phyloP scores from a whole-genome alignment of 192 early-diverging fungal species.

The Linderina pennispora region DNA sequence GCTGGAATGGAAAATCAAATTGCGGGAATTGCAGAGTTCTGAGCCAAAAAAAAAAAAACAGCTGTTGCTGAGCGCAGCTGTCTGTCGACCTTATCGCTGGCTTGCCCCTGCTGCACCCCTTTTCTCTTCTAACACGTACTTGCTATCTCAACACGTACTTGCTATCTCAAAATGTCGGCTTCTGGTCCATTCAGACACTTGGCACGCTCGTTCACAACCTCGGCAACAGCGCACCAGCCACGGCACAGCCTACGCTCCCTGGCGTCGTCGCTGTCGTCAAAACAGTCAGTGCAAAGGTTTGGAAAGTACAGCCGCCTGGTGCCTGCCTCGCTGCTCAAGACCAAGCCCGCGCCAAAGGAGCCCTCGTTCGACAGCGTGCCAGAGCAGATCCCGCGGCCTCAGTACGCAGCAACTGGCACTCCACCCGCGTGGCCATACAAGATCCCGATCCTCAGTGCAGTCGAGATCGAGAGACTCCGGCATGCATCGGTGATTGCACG shows the following conservation, averaged over 20 bases:
- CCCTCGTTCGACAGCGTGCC: conserved; percentile 30
- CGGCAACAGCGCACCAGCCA: background rate
- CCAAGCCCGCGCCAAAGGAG: conserved; percentile 21
- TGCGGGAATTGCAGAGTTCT: too few species aligned
- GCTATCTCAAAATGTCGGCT: too few species aligned
- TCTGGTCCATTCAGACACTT: too few species aligned
- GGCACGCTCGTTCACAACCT: too few species aligned
- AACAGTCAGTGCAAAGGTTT: conserved; percentile 2
- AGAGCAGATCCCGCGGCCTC: conserved; percentile 44
- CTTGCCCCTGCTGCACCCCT: too few species aligned
- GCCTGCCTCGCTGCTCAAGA: conserved; percentile 9
- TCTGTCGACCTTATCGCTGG: too few species aligned
- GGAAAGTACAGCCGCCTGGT: conserved; percentile 25
- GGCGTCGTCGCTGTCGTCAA: conserved; percentile 1
- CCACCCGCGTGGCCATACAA: conserved; percentile 41
- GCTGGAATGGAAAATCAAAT: background rate
- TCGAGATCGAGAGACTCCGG: conserved; percentile 42
- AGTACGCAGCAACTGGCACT: conserved; percentile 52
- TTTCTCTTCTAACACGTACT: too few species aligned
- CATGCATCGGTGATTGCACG: conserved; percentile 53
- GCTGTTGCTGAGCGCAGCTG: too few species aligned
- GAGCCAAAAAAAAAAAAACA: too few species aligned
- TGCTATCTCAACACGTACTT: too few species aligned
- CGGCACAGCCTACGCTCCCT: conserved; percentile 6
- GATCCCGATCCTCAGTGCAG: conserved; percentile 38